These are phyloP conservation scores for Calonectria hongkongensis DNA, from an alignment of 2,329 filamentous ascomycete species.

Conservation along the genomic window DNA sequence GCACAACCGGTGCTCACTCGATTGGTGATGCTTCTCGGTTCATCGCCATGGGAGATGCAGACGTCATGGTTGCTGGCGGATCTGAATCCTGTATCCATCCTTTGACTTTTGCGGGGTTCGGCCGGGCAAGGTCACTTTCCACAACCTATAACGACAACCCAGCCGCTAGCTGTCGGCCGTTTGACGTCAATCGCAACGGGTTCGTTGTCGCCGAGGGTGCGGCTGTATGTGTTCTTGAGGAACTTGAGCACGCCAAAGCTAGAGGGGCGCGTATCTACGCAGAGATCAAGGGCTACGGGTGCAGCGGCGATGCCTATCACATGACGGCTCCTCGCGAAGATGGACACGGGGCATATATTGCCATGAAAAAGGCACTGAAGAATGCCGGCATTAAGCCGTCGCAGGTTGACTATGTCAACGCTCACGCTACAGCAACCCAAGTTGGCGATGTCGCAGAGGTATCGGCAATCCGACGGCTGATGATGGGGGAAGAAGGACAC, in stretches of 20 bases:
- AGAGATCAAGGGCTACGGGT: constrained; percentile 91
- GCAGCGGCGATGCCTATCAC: constrained; percentile 92
- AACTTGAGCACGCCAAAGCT: constrained; percentile 88
- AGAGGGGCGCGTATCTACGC: constrained; percentile 90
- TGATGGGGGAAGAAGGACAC: constrained; percentile 83
- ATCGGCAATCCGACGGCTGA: constrained; percentile 83
- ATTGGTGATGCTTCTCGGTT: constrained; percentile 96
- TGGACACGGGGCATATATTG: constrained; percentile 86
- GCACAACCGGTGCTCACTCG: constrained; percentile 95
- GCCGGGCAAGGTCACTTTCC: constrained; percentile 88
- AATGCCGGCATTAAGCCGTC: constrained; percentile 81
- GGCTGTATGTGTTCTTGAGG: constrained; percentile 91
- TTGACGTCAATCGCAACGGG: constrained; percentile 85
- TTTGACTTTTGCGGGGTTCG: constrained; percentile 93
- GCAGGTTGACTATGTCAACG: constrained; percentile 93
- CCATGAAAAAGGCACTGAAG: constrained; percentile 89
- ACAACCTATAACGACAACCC: constrained; percentile 87
- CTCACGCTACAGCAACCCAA: constrained; percentile 91
- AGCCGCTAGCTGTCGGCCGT: constrained; percentile 85
- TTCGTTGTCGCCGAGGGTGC: constrained; percentile 97
- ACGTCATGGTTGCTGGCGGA: constrained; percentile 97
- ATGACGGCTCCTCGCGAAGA: constrained; percentile 93
- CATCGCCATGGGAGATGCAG: constrained; percentile 91
- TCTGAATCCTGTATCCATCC: constrained; percentile 97
- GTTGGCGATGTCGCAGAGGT: constrained; percentile 94